These are phyloP conservation scores for Mercurialis annua DNA, from an alignment of 345 rosid genomes.

Conservation along the genomic window DNA sequence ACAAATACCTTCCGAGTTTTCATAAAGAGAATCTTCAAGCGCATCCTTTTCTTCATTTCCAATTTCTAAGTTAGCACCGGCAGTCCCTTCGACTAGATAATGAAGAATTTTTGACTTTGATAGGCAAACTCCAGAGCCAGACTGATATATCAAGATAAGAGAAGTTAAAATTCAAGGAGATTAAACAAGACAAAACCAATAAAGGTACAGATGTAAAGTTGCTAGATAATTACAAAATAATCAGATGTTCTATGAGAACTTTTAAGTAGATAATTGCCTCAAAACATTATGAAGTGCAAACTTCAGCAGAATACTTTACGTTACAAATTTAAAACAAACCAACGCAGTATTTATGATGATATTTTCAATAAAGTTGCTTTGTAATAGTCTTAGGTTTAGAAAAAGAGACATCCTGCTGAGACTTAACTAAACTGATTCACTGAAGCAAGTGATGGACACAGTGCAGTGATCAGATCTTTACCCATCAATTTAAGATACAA, in stretches of 20 bases:
- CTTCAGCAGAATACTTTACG: background rate
- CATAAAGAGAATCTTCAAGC: constrained; percentile 19
- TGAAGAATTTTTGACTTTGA: constrained; percentile 53
- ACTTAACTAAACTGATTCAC: background rate
- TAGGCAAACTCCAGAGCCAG: constrained; percentile 45
- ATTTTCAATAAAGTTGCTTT: background rate
- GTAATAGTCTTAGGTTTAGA: background rate
- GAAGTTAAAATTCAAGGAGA: constrained; percentile 7
- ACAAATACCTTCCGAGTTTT: constrained; percentile 27
- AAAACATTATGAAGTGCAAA: background rate
- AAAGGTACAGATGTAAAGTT: background rate
- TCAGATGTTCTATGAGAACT: background rate
- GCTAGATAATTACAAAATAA: background rate
- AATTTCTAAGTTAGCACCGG: constrained; percentile 57
- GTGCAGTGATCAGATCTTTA: background rate
- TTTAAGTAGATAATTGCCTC: background rate
- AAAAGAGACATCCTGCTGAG: no score
- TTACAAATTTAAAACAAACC: background rate
- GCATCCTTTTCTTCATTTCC: constrained; percentile 42
- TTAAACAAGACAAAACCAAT: background rate
- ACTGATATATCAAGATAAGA: constrained; percentile 38
- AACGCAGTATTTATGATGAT: background rate
- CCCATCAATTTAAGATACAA: background rate
- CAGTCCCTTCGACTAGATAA: constrained; percentile 77
- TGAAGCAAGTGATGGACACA: background rate